Conservation (phyloP, 352 stramenopile species). For the Phytophthora crassamura region DNA sequence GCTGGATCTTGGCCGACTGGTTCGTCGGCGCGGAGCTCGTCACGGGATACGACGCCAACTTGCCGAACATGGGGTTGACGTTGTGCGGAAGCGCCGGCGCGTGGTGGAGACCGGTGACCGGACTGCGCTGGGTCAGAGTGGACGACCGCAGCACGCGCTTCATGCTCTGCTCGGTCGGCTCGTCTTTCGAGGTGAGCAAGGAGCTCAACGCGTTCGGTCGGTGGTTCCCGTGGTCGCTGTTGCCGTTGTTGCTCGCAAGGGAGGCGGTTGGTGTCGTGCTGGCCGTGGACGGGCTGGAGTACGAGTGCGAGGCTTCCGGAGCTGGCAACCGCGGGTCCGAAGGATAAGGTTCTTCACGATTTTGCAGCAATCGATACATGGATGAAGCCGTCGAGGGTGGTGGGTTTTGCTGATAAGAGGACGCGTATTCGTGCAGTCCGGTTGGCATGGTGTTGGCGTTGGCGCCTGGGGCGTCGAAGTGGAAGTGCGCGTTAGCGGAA, state of each 20-base stretch:
- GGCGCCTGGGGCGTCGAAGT: conserved; percentile 18
- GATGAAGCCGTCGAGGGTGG: conserved; percentile 14
- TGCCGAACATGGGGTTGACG: conserved; percentile 7
- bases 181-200: background rate
- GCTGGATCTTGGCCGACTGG: conserved; percentile 42
- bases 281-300: conserved; percentile 21
- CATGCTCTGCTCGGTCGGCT: conserved; percentile 8
- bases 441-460: conserved; percentile 14
- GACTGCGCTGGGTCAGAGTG: conserved; percentile 15
- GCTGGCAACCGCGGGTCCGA: conserved; percentile 19
- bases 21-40: conserved; percentile 7
- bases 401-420: conserved; percentile 27
- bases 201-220: background rate
- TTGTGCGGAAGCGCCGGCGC: background rate
- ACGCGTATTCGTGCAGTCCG: conserved; percentile 16
- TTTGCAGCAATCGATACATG: conserved; percentile 28
- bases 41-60: conserved; percentile 8
- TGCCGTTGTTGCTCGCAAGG: background rate
- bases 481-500: conserved; percentile 15
- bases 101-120: background rate
- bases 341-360: conserved; percentile 15
- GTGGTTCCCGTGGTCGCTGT: conserved; percentile 6
- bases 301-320: conserved; percentile 15
- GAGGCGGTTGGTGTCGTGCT: conserved; percentile 12
- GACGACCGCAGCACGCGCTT: conserved; percentile 33